Conservation (phyloP, 352 stramenopile genomes). For the Pythium folliculosum region DNA sequence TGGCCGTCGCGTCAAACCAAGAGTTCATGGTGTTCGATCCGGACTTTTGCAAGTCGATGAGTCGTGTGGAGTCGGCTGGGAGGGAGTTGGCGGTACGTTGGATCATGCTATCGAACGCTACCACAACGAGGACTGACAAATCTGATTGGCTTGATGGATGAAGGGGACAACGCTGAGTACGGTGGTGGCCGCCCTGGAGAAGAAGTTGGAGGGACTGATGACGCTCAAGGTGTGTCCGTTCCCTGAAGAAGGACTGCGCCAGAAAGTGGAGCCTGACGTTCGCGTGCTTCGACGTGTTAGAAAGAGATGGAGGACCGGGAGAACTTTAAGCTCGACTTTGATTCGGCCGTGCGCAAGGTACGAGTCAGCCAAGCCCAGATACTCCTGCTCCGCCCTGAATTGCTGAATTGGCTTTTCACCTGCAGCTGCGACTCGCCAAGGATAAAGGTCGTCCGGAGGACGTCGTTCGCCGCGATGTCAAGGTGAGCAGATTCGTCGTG, state of each 20-base stretch:
- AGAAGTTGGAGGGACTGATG: constrained; percentile 40
- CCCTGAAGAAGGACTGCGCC: no score
- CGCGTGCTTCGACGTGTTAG: constrained; percentile 10
- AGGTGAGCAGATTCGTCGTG: constrained; percentile 23
- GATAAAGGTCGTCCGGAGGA: constrained; percentile 31
- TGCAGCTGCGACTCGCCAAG: constrained; percentile 30
- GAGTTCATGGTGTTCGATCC: constrained; percentile 27
- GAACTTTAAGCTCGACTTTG: constrained; percentile 42
- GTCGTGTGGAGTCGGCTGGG: constrained; percentile 22
- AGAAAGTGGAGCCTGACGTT: no score
- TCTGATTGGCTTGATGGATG: background rate
- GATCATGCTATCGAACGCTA: no score
- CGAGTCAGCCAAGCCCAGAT: background rate
- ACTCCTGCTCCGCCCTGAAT: background rate
- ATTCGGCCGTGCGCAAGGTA: constrained; percentile 39
- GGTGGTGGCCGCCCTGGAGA: constrained; percentile 37
- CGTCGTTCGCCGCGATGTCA: constrained; percentile 36
- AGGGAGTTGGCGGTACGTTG: constrained; percentile 31
- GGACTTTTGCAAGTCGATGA: constrained; percentile 31
- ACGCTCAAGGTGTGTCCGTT: constrained; percentile 28
- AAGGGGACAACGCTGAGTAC: constrained; percentile 37
- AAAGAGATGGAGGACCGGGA: constrained; percentile 42
- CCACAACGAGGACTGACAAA: no score
- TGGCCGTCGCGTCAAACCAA: constrained; percentile 10
- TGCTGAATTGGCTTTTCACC: background rate